Evolutionary conservation across 2,329 filamentous ascomycete genomes (phyloP), one percentile per base, ranked within the genome.

Genomic region (Pyricularia grisea): DNA sequence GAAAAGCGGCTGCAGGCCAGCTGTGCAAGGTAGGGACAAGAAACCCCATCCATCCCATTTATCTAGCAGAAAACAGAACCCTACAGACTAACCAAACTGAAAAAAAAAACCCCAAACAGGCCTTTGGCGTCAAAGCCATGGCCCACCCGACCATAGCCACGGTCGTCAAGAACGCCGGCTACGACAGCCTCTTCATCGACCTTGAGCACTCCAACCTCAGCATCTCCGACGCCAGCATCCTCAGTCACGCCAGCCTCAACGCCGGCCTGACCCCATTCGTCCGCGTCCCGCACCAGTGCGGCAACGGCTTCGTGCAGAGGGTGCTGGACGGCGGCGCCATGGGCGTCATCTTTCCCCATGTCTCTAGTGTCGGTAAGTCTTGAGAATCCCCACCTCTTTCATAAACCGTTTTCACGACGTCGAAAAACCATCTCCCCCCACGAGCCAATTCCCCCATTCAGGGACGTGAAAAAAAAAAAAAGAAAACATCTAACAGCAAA

Each of bases 181-280:
- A 80, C 67, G 76, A 81, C 66, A 79, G 77, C 60, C 75, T 82
- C 58, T 76, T 82, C 69, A 78, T 83, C 69, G 80, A 83, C 68
- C 80, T 82, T 78, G 80, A 83, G 70, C 81, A 82, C 70, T 79
- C 78, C 2, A 72, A 77, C 2, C 73, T 82, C 33, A 75, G 77
- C 68, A 72, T 82, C 25, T 75, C 77, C 70, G 73, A 74, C 0
- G 75, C 77, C 9, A 72, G 74, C 20, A 79, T 81, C 69, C 74
- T 82, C 12, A 76, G 77, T 67, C 75, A 80, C 6, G 80, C 80
- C 23, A 78, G 75, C 67, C 75, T 78, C 36, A 79, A 77, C 67
- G 79, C 75, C 60, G 78, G 78, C 12, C 75, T 82, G 27, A 76
- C 78, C 0, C 79, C 80, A 4, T 77, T 82, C 23, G 80, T 82